Evolutionary conservation across 73 alveolate genomes (phyloP).

Genomic region (Blepharisma stoltei): DNA sequence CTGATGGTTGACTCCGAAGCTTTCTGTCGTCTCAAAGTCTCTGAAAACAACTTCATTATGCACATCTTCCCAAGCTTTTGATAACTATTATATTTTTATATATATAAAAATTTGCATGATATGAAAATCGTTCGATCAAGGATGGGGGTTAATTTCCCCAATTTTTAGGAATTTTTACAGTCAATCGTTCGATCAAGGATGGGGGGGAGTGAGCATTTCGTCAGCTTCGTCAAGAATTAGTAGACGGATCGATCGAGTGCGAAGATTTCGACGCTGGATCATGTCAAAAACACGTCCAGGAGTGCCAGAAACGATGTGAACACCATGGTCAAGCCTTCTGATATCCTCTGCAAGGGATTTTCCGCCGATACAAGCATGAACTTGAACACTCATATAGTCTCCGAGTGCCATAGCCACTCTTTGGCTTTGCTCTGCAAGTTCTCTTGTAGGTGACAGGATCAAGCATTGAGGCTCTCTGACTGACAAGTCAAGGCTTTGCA

Average conservation of each 20-base stretch:
- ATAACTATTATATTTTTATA: too few relatives aligned
- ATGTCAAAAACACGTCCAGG: slow-evolving; percentile 96
- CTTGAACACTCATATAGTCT: slow-evolving; percentile 84
- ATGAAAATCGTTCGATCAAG: too few relatives aligned
- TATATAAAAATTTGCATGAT: too few relatives aligned
- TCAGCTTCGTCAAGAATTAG: slow-evolving; percentile 98
- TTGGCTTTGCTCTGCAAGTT: slow-evolving; percentile 86
- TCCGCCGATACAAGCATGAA: slow-evolving; percentile 96
- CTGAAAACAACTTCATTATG: too few relatives aligned
- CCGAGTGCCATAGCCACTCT: slow-evolving; percentile 91
- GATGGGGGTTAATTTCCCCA: too few relatives aligned
- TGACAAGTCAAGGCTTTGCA: slow-evolving; percentile 72
- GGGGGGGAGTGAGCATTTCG: slow-evolving; percentile 97
- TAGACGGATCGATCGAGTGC: slow-evolving; percentile 81
- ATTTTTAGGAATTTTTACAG: too few relatives aligned
- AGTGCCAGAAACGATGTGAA: slow-evolving; percentile 95
- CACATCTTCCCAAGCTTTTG: too few relatives aligned
- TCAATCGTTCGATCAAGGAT: too few relatives aligned
- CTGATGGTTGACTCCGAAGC: too few relatives aligned
- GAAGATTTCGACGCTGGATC: slow-evolving; percentile 79
- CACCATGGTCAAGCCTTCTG: slow-evolving; percentile 92
- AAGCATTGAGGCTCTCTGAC: slow-evolving; percentile 83
- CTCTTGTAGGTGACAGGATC: slow-evolving; percentile 89
- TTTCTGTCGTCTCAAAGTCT: too few relatives aligned
- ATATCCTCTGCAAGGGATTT: slow-evolving; percentile 93